These are phyloP conservation scores for Tephrocybe sp. DNA, from an alignment of 768 basidiomycete species.

Conservation along the genomic window DNA sequence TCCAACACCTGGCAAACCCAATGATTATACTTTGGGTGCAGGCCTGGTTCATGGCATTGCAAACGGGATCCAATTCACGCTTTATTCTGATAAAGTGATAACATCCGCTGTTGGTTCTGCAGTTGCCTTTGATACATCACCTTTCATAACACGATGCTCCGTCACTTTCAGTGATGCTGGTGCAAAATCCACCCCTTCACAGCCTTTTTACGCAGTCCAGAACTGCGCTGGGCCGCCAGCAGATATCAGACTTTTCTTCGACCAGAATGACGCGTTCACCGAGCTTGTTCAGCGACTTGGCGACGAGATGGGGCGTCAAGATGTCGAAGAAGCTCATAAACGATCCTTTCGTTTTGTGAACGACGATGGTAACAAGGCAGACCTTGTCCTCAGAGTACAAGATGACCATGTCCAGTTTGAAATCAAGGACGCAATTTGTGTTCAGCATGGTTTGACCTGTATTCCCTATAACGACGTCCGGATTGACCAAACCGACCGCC, in stretches of 20 bases:
- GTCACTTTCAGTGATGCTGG: no score
- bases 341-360: neutral
- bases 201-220: constrained; percentile 1
- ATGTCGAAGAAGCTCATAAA: no score
- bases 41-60: neutral
- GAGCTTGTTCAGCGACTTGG: neutral
- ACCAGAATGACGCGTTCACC: neutral
- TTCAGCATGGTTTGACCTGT: neutral
- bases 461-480: neutral
- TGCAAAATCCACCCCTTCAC: neutral
- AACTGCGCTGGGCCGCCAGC: neutral
- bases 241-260: neutral
- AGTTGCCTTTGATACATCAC: neutral
- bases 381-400: neutral
- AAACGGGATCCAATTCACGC: neutral
- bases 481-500: no score
- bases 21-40: neutral
- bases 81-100: neutral
- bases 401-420: neutral
- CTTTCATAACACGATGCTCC: neutral
- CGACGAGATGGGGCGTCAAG: neutral
- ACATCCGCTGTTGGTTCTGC: neutral
- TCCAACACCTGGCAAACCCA: neutral
- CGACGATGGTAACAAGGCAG: neutral
- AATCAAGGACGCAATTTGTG: neutral